A percentile compares a stretch with the other conserved stretches of the same genome.
phyloP scores from a whole-genome alignment of 1,284 basidiomycete species.

The Rhodotorula sp. region DNA sequence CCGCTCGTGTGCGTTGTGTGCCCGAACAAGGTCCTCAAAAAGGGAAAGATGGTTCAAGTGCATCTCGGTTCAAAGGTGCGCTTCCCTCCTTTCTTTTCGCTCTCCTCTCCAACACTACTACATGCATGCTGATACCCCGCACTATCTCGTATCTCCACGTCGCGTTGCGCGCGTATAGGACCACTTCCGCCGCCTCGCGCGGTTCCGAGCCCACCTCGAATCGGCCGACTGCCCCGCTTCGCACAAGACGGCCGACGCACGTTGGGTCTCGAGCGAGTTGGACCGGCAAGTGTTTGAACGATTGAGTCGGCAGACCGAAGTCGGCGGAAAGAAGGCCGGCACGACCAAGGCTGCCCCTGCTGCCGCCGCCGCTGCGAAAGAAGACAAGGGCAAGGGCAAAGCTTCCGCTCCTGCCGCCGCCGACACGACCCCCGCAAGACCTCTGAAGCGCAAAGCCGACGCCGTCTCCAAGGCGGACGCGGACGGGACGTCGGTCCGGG shows the following conservation, averaged over 20 bases:
- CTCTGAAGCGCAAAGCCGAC: conserved; percentile 5
- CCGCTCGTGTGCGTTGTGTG: conserved; percentile 38
- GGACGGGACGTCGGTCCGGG: conserved; percentile 19
- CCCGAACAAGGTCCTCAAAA: conserved; percentile 38
- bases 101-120: not conserved
- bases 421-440: not conserved
- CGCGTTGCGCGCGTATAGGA: conserved; percentile 14
- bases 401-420: not conserved
- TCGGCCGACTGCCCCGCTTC: conserved; percentile 18
- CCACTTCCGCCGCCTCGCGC: conserved; percentile 32
- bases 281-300: conserved; percentile 31
- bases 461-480: conserved; percentile 16
- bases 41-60: conserved; percentile 38
- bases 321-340: conserved; percentile 32
- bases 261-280: conserved; percentile 30
- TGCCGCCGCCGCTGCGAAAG: not conserved
- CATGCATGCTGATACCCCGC: no score
- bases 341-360: not conserved
- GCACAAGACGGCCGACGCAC: conserved; percentile 25
- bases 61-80: conserved; percentile 36
- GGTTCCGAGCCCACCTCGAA: conserved; percentile 32
- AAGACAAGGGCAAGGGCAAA: conserved; percentile 3
- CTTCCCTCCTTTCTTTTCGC: no score
- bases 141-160: not conserved
- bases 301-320: conserved; percentile 26